Evolutionary conservation across 1,284 basidiomycete species (phyloP).

Genomic region (Leccinum pallidistipes): DNA sequence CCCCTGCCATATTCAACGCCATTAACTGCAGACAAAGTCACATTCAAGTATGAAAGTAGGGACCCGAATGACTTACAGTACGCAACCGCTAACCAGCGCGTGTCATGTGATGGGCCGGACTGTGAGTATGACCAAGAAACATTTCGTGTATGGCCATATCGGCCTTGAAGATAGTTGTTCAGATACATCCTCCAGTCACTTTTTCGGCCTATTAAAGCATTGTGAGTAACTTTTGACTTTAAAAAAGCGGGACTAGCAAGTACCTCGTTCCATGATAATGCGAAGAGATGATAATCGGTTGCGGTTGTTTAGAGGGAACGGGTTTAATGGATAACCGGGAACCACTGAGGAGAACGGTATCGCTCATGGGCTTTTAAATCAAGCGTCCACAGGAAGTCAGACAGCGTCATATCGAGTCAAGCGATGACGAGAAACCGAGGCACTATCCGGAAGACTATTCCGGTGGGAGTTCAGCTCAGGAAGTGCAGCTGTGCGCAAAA

Average conservation of each 20-base stretch:
- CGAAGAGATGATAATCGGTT: not conserved
- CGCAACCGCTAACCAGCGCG: conserved; percentile 29
- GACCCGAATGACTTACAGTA: conserved; percentile 25
- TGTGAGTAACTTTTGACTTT: conserved; percentile 8
- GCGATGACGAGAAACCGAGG: conserved; percentile 21
- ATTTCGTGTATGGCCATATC: conserved; percentile 30
- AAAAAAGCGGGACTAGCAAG: not conserved
- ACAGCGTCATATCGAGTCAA: conserved; percentile 30
- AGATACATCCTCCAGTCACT: conserved; percentile 32
- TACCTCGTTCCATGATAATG: conserved; percentile 23
- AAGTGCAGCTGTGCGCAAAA: conserved; percentile 24
- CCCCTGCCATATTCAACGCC: conserved; percentile 33
- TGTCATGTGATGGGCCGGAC: conserved; percentile 29
- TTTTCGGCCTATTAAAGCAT: conserved; percentile 13
- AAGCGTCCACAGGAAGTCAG: conserved; percentile 27
- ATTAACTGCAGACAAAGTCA: conserved; percentile 20
- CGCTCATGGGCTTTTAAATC: conserved; percentile 25
- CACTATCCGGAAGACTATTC: conserved; percentile 2
- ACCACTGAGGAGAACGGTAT: conserved; percentile 7
- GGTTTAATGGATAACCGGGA: conserved; percentile 8
- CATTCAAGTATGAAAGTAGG: not conserved
- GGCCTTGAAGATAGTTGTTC: conserved; percentile 32
- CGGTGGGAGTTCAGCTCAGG: conserved; percentile 12
- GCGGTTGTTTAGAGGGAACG: conserved; percentile 2
- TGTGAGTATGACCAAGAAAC: conserved; percentile 25